phyloP scores from a whole-genome alignment of 2,329 filamentous ascomycete species.

The Cercospora zeina region DNA sequence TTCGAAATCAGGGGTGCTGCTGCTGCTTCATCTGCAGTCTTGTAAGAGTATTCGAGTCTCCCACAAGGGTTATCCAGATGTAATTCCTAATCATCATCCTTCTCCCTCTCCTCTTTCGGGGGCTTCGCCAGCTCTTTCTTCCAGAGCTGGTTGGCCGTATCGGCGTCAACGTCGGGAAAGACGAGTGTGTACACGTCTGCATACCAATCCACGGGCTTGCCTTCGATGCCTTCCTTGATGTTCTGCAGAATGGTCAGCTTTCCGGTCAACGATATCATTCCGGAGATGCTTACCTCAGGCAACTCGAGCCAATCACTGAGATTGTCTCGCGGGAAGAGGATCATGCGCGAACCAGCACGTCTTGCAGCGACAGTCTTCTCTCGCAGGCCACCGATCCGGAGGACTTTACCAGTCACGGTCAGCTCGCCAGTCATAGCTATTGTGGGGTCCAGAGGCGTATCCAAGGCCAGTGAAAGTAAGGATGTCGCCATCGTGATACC shows the following conservation, averaged over 20 bases:
- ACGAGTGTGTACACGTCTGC: conserved; percentile 87
- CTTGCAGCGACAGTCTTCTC: conserved; percentile 97
- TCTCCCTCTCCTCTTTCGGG: conserved; percentile 51
- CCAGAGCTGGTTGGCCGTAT: conserved; percentile 71
- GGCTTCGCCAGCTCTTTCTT: conserved; percentile 62
- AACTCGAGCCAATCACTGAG: conserved; percentile 96
- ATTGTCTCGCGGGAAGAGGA: conserved; percentile 95
- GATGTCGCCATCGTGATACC: conserved; percentile 99
- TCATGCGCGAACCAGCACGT: conserved; percentile 84
- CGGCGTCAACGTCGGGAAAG: conserved; percentile 76
- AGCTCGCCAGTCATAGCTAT: conserved; percentile 98
- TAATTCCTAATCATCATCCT: conserved; percentile 28
- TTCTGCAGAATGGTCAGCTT: conserved; percentile 61
- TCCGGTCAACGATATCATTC: background rate
- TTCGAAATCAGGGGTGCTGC: background rate
- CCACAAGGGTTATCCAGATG: conserved; percentile 14
- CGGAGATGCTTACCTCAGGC: conserved; percentile 71
- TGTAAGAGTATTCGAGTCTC: conserved; percentile 14
- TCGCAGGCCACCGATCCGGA: conserved; percentile 87
- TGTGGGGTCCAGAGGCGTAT: conserved; percentile 75
- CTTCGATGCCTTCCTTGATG: conserved; percentile 94
- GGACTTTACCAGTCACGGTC: conserved; percentile 93
- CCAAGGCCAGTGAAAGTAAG: conserved; percentile 78
- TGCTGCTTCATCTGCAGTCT: background rate
- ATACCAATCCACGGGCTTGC: conserved; percentile 91